Evolutionary conservation across 495 filamentous ascomycete species (phyloP).

Genomic region (Xylaria curta): DNA sequence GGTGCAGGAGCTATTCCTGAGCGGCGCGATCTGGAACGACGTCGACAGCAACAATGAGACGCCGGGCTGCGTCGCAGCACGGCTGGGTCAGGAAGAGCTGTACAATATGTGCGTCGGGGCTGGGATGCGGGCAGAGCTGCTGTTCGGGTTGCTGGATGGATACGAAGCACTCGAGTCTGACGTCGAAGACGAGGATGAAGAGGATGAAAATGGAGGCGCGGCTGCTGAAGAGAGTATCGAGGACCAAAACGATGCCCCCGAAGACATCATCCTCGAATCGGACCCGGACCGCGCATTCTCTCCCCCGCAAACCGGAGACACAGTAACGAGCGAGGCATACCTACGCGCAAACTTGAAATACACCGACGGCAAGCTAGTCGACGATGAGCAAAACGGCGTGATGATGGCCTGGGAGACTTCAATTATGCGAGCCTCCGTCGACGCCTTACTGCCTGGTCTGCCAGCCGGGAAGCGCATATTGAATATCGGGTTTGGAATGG

Average conservation of each 20-base stretch:
- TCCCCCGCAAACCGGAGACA: slow-evolving; percentile 46
- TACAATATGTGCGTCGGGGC: slow-evolving; percentile 91
- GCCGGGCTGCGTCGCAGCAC: slow-evolving; percentile 82
- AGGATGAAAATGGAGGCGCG: slow-evolving; percentile 36
- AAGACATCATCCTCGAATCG: slow-evolving; percentile 42
- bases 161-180: slow-evolving; percentile 75
- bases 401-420: slow-evolving; percentile 97
- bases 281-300: slow-evolving; percentile 45
- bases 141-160: slow-evolving; percentile 76
- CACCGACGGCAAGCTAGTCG: slow-evolving; percentile 74
- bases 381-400: slow-evolving; percentile 82
- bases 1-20: slow-evolving; percentile 76
- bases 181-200: slow-evolving; percentile 64
- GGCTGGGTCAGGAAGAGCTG: slow-evolving; percentile 72
- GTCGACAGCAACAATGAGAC: slow-evolving; percentile 86
- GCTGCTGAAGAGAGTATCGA: slow-evolving; percentile 21
- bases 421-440: slow-evolving; percentile 83
- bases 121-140: slow-evolving; percentile 86
- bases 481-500: slow-evolving; percentile 96
- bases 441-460: slow-evolving; percentile 45
- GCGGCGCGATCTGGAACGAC: slow-evolving; percentile 98
- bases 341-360: slow-evolving; percentile 80
- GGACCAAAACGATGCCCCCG: slow-evolving; percentile 17
- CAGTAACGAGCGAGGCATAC: slow-evolving; percentile 71
- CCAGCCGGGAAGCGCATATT: slow-evolving; percentile 70